These are phyloP conservation scores for Mycena leptocephala DNA, from an alignment of 768 basidiomycete species.

Conservation along the genomic window DNA sequence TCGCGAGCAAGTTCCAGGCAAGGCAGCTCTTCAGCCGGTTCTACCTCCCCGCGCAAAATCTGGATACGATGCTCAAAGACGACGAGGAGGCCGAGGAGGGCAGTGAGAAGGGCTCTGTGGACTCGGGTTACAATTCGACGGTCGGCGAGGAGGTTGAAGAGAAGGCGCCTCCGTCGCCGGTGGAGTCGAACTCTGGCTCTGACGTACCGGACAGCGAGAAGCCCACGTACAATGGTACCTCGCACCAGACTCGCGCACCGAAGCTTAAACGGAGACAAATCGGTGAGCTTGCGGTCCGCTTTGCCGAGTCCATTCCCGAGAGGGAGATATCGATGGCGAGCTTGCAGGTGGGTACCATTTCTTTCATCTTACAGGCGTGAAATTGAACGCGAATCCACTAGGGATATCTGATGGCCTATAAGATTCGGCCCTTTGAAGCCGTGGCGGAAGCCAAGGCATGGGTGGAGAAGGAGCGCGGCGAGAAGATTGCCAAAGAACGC, in stretches of 20 bases:
- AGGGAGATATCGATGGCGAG: constrained; percentile 56
- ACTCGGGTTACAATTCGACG: constrained; percentile 37
- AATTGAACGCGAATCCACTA: neutral
- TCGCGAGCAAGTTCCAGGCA: constrained; percentile 73
- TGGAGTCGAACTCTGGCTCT: neutral
- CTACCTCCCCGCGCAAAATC: constrained; percentile 59
- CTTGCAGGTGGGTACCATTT: constrained; percentile 44
- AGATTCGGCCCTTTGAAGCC: constrained; percentile 68
- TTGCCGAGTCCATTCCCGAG: constrained; percentile 62
- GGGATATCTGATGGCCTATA: constrained; percentile 73
- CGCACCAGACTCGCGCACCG: constrained; percentile 50
- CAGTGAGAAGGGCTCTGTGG: constrained; percentile 29
- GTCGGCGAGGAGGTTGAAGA: constrained; percentile 9
- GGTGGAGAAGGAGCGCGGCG: constrained; percentile 57
- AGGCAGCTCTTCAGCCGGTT: constrained; percentile 73
- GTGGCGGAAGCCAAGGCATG: constrained; percentile 56
- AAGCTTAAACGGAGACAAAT: constrained; percentile 53
- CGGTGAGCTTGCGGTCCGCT: constrained; percentile 61
- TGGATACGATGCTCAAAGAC: constrained; percentile 31
- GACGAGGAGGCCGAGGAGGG: constrained; percentile 40
- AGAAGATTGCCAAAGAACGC: constrained; percentile 15
- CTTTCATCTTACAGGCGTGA: neutral
- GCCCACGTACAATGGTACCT: constrained; percentile 34
- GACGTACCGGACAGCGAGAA: constrained; percentile 19
- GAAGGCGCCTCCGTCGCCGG: constrained; percentile 1